Evolutionary conservation across 2,329 filamentous ascomycete genomes (phyloP), one percentile per base, ranked within the genome.

Genomic region (Endothia cerciana): DNA sequence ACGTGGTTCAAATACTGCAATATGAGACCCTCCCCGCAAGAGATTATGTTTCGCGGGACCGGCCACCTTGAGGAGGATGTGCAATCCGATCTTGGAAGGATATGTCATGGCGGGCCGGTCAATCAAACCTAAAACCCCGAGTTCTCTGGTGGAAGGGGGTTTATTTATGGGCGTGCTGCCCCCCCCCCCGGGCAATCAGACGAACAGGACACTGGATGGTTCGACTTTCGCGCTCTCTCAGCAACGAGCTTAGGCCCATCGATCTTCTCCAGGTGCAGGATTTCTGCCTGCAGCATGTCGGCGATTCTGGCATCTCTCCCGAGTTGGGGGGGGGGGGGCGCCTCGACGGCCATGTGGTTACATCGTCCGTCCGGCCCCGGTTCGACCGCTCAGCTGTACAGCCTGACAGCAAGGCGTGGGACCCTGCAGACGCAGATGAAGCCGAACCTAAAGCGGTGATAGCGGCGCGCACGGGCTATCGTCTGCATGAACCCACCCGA

Each of bases 351-450:
- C 47, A 22, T 51, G 25, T 30, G 47, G 47, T 51, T 51, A 51
- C 47, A 51, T 51, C 47, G 47, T 51, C 22, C 28, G 47, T 25
- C 47, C 47, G 47, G 25, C 28, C 28, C 45, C 47, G n/a, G 28
- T 51, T 25, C 22, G 11, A 13, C 22, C 10, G n/a, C 47, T 51
- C 47, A 25, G 47, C 47, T 51, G 47, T 22, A 28, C 22, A 25
- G 28, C 5, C 17, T 51, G 47, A 51, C 47, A 51, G 47, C 47
- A 22, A 51, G 45, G n/a, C n/a, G n/a, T 22, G 28, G 28, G 47
- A 51, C 47, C 47, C 47, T 51, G 47, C 47, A 51, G 47, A 51
- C 25, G 47, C 25, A 51, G 47, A 51, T 51, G 47, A 51, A 25
- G 22, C 17, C 47, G 47, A 51, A 15, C 47, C 47, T 17, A 51